Base-by-base conservation (phyloP, 768 basidiomycete genomes). In the Termitomyces sp. region DNA sequence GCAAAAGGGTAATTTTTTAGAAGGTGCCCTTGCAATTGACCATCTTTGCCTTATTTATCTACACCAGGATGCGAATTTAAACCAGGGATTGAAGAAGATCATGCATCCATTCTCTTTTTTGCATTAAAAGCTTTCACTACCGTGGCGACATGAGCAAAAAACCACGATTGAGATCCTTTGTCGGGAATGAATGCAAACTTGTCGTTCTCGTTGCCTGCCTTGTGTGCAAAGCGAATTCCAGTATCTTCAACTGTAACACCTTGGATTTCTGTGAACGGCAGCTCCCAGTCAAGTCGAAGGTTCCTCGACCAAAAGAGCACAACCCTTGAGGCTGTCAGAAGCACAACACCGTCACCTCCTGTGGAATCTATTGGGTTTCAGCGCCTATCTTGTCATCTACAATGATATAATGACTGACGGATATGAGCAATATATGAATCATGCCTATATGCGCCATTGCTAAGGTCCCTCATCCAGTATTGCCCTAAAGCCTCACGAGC, bases 401-500 rank as follows among this genome's bases (percentile, higher is more conserved):
- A n/a, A 13, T 26, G 1, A 32, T 22, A 37, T 32, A 32, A 32
- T n/a, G 32, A 39, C 54, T 37, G 34, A 94, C 92, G 86, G 59
- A 96, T 87, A 65, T 98, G 96, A 5, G 95, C 96, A 50, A 98
- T 87, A 67, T 98, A 98, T 29, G 74, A 74, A 66, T 98, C 94
- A 59, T 80, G 76, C 58, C 92, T 84, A 71, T 88, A 98, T 16
- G 84, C 79, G 10, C 96, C 97, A 57, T 92, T 86, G 62, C 94
- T 92, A 16, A 98, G 72, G 67, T 98, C 96, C 72, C 86, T 92
- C 80, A 98, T 87, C 96, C 97, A 98, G 64, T 88, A 92, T 71
- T 98, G 97, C 6, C 97, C 97, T 8, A 91, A 74, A 0, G 95
- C 92, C 69, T 97, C 95, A 6, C 94, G 87, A 36, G 83, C 81